Percentiles rank a stretch among this genome's conserved stretches.
These are phyloP conservation scores for Microbotryum saponariae DNA, from an alignment of 1,284 basidiomycete genomes.

Conservation along the genomic window DNA sequence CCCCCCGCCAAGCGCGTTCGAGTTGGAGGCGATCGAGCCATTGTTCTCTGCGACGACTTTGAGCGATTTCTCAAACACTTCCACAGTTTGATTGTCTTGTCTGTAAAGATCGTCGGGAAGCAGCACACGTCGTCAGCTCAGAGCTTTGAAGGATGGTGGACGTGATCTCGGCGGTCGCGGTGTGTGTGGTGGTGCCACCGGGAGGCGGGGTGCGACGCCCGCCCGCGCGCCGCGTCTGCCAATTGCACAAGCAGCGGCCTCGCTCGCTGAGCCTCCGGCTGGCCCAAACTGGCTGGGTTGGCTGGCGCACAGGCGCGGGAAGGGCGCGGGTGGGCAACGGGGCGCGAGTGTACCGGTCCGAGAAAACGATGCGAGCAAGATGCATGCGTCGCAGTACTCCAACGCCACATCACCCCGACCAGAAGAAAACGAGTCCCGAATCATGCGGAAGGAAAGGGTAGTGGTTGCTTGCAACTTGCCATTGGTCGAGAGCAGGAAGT, in stretches of 20 bases:
- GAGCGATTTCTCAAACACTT: conserved; percentile 98
- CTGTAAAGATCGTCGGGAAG: conserved; percentile 46
- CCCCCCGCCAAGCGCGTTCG: conserved; percentile 6
- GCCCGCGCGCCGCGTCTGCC: too few species aligned
- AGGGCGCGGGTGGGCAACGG: too few species aligned
- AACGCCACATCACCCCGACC: neutral
- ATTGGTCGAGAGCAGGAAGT: conserved; percentile 95
- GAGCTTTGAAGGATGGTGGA: neutral
- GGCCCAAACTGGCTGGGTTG: too few species aligned
- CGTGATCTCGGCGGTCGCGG: too few species aligned
- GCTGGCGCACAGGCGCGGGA: too few species aligned
- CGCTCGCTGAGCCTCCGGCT: too few species aligned
- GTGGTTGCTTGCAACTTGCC: conserved; percentile 50
- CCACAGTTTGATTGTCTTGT: conserved; percentile 99
- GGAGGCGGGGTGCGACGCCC: too few species aligned
- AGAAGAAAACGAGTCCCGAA: neutral
- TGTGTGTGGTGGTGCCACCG: too few species aligned
- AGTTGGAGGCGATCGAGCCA: conserved; percentile 33
- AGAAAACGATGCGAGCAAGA: too few species aligned
- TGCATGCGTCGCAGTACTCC: neutral
- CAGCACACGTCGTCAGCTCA: neutral
- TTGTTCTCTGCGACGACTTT: conserved; percentile 97
- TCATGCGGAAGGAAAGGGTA: neutral
- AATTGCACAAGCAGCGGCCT: too few species aligned
- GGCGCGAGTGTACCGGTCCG: too few species aligned